phyloP scores from a whole-genome alignment of 2,329 filamentous ascomycete species.

The Cadophora malorum region DNA sequence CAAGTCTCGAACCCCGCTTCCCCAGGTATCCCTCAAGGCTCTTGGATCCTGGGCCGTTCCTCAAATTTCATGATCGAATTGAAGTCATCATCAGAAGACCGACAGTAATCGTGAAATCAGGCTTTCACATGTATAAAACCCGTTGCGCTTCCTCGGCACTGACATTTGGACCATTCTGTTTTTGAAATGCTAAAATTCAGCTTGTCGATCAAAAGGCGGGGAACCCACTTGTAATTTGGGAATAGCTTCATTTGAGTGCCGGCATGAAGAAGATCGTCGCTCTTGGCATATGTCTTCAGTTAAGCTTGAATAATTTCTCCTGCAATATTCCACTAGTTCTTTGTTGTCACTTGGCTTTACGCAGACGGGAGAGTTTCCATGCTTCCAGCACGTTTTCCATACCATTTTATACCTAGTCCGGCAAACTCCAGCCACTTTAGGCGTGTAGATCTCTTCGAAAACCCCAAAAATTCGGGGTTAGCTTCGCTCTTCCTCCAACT shows the following conservation, averaged over 20 bases:
- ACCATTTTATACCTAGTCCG: not conserved
- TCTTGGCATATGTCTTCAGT: not conserved
- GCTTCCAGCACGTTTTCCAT: not conserved
- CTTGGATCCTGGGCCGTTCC: not conserved
- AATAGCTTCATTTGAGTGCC: slow-evolving; percentile 8
- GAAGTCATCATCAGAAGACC: not conserved
- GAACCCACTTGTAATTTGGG: slow-evolving; percentile 2
- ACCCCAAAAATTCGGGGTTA: no score
- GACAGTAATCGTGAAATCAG: not conserved
- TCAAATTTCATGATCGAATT: not conserved
- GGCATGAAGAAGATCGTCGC: not conserved
- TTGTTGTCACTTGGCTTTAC: not conserved
- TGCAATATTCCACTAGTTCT: not conserved
- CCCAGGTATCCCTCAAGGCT: not conserved
- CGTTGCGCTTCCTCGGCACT: not conserved
- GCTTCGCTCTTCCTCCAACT: not conserved
- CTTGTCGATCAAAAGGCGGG: slow-evolving; percentile 11
- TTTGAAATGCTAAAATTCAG: not conserved
- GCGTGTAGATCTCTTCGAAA: not conserved
- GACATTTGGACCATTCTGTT: not conserved
- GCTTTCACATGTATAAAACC: slow-evolving; percentile 3
- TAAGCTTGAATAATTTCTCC: not conserved
- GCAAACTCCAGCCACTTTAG: not conserved
- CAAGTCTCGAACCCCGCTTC: not conserved
- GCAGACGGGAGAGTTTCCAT: not conserved